Percentiles rank a stretch among this genome's conserved stretches.
These are phyloP conservation scores for Panicum hallii DNA, from an alignment of 202 grass and related monocot species.

Conservation along the genomic window DNA sequence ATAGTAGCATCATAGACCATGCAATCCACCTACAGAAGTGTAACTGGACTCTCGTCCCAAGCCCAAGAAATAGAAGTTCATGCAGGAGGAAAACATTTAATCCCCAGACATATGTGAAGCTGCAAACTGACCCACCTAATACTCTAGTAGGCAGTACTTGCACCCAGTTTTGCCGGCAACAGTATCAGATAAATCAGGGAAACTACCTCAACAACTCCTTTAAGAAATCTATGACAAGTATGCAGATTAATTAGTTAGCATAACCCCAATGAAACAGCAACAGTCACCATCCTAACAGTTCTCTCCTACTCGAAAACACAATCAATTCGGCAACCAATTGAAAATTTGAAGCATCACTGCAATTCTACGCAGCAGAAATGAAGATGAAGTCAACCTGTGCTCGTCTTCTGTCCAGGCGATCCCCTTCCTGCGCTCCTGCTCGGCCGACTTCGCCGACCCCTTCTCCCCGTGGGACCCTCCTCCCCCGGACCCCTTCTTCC, in stretches of 20 bases:
- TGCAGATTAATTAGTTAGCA: not conserved
- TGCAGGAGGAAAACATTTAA: not conserved
- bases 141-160: not conserved
- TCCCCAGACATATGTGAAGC: not conserved
- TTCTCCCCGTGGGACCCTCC: slow-evolving; percentile 55
- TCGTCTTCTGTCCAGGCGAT: slow-evolving; percentile 99
- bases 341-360: not conserved
- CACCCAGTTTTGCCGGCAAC: not conserved
- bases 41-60: not conserved
- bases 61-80: not conserved
- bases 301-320: not conserved
- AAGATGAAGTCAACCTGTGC: slow-evolving; percentile 65
- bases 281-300: not conserved
- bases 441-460: slow-evolving; percentile 61
- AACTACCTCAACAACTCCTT: not conserved
- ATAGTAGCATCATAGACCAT: slow-evolving; percentile 20
- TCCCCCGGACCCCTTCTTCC: slow-evolving; percentile 61
- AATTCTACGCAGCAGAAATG: not conserved
- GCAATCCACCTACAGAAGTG: slow-evolving; percentile 13
- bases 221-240: not conserved
- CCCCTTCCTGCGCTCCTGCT: slow-evolving; percentile 92
- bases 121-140: not conserved
- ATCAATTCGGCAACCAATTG: slow-evolving; percentile 39
- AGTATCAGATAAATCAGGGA: not conserved
- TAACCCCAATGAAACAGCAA: slow-evolving; percentile 32